Evolutionary conservation across 2,329 filamentous ascomycete genomes (phyloP).

Genomic region (Fusarium succisae): DNA sequence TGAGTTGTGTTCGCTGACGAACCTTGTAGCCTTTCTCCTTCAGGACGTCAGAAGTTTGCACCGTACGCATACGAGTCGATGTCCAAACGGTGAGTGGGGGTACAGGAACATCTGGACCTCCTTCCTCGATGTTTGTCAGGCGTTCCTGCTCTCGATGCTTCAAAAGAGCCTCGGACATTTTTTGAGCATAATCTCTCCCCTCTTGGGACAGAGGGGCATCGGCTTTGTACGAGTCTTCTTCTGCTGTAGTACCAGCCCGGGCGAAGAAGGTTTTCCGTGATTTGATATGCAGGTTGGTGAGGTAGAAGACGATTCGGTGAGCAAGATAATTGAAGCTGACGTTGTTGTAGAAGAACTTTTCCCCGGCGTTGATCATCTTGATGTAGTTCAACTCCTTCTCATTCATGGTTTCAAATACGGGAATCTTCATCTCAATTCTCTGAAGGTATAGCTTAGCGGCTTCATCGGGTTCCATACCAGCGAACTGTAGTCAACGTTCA

Average conservation of each 20-base stretch:
- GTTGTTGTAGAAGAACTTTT: slow-evolving; percentile 95
- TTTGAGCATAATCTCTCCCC: slow-evolving; percentile 81
- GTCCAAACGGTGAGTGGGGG: slow-evolving; percentile 94
- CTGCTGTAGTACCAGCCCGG: slow-evolving; percentile 83
- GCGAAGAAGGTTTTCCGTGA: slow-evolving; percentile 93
- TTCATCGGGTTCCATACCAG: slow-evolving; percentile 90
- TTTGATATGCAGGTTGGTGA: slow-evolving; percentile 98
- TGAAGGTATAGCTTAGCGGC: slow-evolving; percentile 91
- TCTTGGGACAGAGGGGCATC: slow-evolving; percentile 86
- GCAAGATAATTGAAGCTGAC: slow-evolving; percentile 96
- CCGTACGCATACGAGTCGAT: slow-evolving; percentile 87
- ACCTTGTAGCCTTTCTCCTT: slow-evolving; percentile 83
- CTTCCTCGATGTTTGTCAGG: slow-evolving; percentile 71
- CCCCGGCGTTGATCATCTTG: slow-evolving; percentile 98
- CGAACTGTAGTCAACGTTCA: slow-evolving; percentile 65
- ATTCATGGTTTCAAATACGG: slow-evolving; percentile 95
- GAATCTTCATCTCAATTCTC: slow-evolving; percentile 91
- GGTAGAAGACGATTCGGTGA: slow-evolving; percentile 97
- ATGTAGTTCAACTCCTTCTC: slow-evolving; percentile 95
- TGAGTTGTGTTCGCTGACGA: slow-evolving; percentile 93
- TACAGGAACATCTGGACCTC: slow-evolving; percentile 73
- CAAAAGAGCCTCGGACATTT: slow-evolving; percentile 86
- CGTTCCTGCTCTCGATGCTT: slow-evolving; percentile 86
- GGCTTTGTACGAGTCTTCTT: slow-evolving; percentile 90
- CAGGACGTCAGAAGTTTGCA: slow-evolving; percentile 89